Evolutionary conservation across 176 grass and related monocot genomes (phyloP).

Genomic region (Juncus inflexus): DNA sequence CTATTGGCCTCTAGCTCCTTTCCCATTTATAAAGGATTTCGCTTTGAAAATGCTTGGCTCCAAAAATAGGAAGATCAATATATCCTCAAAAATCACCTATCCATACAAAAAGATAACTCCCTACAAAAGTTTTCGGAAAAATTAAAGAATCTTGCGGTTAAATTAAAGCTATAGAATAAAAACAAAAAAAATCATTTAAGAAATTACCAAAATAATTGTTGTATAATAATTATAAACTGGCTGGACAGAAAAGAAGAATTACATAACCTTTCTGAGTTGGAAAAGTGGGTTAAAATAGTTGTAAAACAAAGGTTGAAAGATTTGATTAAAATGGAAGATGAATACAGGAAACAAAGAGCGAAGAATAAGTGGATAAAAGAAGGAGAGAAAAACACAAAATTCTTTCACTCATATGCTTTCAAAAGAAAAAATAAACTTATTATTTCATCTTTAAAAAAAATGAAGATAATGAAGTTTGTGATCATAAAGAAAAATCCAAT

Average conservation of each 20-base stretch:
- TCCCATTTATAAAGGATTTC: too few relatives aligned
- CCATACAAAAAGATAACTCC: too few relatives aligned
- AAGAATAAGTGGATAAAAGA: too few relatives aligned
- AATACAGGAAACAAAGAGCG: not conserved
- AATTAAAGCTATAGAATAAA: not conserved
- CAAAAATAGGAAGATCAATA: too few relatives aligned
- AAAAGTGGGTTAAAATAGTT: not conserved
- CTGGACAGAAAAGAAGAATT: not conserved
- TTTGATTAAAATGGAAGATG: not conserved
- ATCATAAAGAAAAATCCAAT: too few relatives aligned
- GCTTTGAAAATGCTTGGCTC: too few relatives aligned
- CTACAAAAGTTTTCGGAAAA: not conserved
- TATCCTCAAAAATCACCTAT: too few relatives aligned
- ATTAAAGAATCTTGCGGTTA: not conserved
- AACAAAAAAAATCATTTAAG: not conserved
- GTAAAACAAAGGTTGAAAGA: not conserved
- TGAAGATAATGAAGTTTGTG: too few relatives aligned
- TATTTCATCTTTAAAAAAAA: too few relatives aligned
- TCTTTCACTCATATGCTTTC: too few relatives aligned
- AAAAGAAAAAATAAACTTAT: too few relatives aligned
- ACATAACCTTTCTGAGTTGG: not conserved
- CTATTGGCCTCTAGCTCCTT: not conserved
- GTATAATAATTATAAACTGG: not conserved
- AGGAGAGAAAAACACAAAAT: too few relatives aligned
- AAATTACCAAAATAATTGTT: not conserved